These are phyloP conservation scores for Scenedesmus sp. DNA, from an alignment of 163 green algal genomes.

Conservation along the genomic window DNA sequence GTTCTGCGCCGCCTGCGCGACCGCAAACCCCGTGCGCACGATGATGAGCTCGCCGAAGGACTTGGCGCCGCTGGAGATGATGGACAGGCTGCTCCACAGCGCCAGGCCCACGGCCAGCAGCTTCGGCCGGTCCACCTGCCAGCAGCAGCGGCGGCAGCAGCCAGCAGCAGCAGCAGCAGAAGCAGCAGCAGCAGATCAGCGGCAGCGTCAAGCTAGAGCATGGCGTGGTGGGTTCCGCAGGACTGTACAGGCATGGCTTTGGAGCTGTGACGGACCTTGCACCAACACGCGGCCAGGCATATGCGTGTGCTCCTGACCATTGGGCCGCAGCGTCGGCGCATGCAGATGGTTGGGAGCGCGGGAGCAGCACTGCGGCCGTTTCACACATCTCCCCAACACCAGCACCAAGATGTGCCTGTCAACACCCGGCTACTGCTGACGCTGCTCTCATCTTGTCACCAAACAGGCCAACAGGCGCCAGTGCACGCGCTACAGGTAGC, in stretches of 20 bases:
- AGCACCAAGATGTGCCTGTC: too few species aligned
- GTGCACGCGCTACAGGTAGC: conserved; percentile 85
- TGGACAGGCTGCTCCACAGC: conserved; percentile 81
- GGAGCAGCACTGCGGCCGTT: too few species aligned
- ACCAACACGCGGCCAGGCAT: too few species aligned
- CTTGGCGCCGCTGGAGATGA: conserved; percentile 69
- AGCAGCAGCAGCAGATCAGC: neutral
- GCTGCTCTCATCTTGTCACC: conserved; percentile 57
- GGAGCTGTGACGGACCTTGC: too few species aligned
- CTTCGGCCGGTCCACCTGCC: conserved; percentile 67
- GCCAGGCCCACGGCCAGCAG: conserved; percentile 80
- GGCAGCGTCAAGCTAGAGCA: too few species aligned
- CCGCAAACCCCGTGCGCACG: conserved; percentile 80
- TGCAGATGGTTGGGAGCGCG: too few species aligned
- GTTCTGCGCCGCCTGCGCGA: conserved; percentile 85
- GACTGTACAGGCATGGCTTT: too few species aligned
- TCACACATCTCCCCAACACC: too few species aligned
- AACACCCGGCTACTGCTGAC: too few species aligned
- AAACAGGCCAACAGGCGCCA: conserved; percentile 89
- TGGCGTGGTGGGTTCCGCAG: too few species aligned
- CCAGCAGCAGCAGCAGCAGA: neutral
- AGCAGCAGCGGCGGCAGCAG: neutral
- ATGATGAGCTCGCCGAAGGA: conserved; percentile 84
- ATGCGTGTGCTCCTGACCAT: too few species aligned
- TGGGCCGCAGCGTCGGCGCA: too few species aligned